These are phyloP conservation scores for Setaria viridis DNA, from an alignment of 202 grass and related monocot genomes.

Conservation along the genomic window DNA sequence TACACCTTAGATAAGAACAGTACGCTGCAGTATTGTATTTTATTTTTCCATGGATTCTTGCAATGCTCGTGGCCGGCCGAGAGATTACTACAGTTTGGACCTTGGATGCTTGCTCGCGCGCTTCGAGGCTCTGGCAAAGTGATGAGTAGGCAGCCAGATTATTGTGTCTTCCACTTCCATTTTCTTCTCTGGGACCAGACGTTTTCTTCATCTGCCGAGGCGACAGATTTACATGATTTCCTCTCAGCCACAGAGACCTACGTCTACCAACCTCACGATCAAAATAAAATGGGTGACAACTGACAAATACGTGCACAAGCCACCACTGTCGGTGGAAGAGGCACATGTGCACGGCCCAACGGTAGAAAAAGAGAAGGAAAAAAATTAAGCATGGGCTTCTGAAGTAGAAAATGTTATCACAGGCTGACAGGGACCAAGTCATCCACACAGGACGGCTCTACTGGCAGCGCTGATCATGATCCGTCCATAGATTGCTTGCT, in stretches of 20 bases:
- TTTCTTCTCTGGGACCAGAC: slow-evolving; percentile 13
- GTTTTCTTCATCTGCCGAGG: background rate
- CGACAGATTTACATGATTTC: background rate
- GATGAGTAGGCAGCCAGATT: background rate
- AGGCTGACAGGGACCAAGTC: background rate
- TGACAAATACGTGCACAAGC: background rate
- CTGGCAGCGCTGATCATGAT: background rate
- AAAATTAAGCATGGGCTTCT: background rate
- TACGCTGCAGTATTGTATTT: background rate
- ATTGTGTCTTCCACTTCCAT: slow-evolving; percentile 23
- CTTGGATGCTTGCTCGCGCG: slow-evolving; percentile 33
- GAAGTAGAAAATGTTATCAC: background rate
- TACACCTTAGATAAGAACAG: slow-evolving; percentile 15
- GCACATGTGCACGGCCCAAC: background rate
- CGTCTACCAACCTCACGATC: background rate
- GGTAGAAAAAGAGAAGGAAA: background rate
- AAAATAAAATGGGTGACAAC: background rate
- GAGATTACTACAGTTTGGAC: background rate
- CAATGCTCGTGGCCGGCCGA: background rate
- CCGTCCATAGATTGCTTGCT: too few species aligned
- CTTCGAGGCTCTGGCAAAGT: slow-evolving; percentile 23
- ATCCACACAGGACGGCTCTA: background rate
- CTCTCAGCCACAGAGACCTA: background rate
- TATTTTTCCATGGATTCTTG: background rate
- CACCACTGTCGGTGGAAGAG: slow-evolving; percentile 13